Evolutionary conservation across 352 stramenopile genomes (phyloP).

Genomic region (Elongisporangium prolatum): DNA sequence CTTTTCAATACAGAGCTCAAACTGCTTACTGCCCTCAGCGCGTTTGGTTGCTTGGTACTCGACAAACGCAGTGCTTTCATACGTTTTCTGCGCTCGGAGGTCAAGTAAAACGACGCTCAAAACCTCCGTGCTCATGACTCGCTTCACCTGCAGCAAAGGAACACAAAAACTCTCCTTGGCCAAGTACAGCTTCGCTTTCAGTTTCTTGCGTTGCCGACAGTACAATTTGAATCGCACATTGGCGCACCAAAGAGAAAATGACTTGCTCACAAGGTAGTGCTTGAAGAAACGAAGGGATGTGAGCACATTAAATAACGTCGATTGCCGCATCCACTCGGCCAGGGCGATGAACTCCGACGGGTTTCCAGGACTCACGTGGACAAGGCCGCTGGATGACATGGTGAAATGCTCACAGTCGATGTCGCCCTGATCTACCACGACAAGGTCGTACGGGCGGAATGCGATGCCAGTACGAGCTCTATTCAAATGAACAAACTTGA

Average conservation of each 20-base stretch:
- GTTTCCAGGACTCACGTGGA: constrained; percentile 63
- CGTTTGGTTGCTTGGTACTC: constrained; percentile 88
- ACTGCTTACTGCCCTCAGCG: constrained; percentile 85
- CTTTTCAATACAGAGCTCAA: constrained; percentile 89
- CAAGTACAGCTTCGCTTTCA: constrained; percentile 83
- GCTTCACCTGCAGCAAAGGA: constrained; percentile 87
- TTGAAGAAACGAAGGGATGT: constrained; percentile 93
- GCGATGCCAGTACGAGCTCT: constrained; percentile 50
- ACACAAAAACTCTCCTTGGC: constrained; percentile 89
- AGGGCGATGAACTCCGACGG: constrained; percentile 92
- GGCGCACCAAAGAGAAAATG: constrained; percentile 84
- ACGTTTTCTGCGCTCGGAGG: constrained; percentile 85
- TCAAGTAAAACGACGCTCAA: constrained; percentile 81
- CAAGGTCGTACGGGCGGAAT: constrained; percentile 92
- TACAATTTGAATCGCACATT: constrained; percentile 91
- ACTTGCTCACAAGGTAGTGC: constrained; percentile 91
- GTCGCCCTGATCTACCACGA: constrained; percentile 81
- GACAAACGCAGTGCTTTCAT: constrained; percentile 84
- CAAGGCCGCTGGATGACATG: constrained; percentile 85
- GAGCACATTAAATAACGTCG: constrained; percentile 94
- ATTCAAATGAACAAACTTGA: constrained; percentile 95
- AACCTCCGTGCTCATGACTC: constrained; percentile 80
- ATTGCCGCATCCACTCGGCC: constrained; percentile 93
- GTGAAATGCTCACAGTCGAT: constrained; percentile 87
- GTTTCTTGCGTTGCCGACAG: constrained; percentile 80